Conservation (phyloP, 78 protist genomes). For the Dictyostelium citrinum region DNA sequence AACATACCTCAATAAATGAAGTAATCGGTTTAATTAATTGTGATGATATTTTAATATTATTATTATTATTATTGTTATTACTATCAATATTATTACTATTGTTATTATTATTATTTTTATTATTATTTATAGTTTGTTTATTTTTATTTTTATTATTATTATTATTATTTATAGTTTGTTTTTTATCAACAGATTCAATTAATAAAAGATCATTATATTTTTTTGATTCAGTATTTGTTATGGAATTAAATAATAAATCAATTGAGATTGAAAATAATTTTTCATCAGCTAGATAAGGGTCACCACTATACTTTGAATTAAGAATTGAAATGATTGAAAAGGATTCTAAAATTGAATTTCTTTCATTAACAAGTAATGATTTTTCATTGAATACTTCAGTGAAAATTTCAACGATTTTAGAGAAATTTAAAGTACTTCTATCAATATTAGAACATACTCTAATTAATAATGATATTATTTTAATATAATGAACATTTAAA, state of each 20-base stretch:
- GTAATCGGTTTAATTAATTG: not conserved
- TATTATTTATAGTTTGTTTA: too few species aligned
- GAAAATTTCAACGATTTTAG: not conserved
- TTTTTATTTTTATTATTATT: too few species aligned
- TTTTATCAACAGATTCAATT: not conserved
- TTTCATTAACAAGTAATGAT: not conserved
- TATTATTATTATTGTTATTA: too few species aligned
- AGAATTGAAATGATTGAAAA: not conserved
- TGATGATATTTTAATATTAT: not conserved
- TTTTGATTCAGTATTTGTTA: not conserved
- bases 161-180: too few species aligned
- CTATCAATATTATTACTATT: too few species aligned
- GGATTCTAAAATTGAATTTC: not conserved
- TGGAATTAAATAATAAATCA: not conserved
- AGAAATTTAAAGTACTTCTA: too few species aligned
- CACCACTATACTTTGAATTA: too few species aligned
- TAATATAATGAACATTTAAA: not conserved
- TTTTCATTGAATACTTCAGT: not conserved
- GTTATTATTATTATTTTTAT: too few species aligned
- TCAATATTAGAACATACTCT: not conserved
- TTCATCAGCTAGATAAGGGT: too few species aligned
- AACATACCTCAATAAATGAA: too few species aligned
- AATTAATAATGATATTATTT: not conserved
- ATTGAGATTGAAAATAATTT: too few species aligned
- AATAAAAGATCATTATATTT: not conserved